These are phyloP conservation scores for Candida arabinofermentans DNA, from an alignment of 805 yeast genomes.

Conservation along the genomic window DNA sequence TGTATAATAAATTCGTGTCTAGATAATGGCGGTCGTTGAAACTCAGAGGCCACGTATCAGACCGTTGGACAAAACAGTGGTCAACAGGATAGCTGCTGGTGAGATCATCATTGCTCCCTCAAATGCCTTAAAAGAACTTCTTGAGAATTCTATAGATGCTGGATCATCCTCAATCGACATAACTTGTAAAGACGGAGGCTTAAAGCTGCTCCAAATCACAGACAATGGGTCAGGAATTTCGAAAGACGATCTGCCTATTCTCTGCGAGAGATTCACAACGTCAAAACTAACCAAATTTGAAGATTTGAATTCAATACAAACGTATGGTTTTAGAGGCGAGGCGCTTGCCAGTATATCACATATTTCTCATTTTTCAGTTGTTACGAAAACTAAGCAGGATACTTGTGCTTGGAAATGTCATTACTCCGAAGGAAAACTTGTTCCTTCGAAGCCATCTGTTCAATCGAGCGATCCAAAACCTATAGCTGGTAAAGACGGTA, in stretches of 20 bases:
- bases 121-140: constrained; percentile 87
- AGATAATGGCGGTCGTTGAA: not conserved
- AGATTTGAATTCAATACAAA: constrained; percentile 64
- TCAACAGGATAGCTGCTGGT: constrained; percentile 94
- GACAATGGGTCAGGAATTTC: constrained; percentile 87
- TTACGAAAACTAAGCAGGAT: constrained; percentile 61
- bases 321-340: constrained; percentile 96
- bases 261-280: constrained; percentile 93
- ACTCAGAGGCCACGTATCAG: constrained; percentile 15
- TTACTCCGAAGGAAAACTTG: constrained; percentile 64
- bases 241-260: constrained; percentile 64
- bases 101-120: constrained; percentile 93
- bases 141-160: constrained; percentile 93
- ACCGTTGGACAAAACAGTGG: constrained; percentile 62
- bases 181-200: constrained; percentile 86
- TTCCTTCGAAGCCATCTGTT: constrained; percentile 37
- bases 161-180: constrained; percentile 70
- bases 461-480: constrained; percentile 52
- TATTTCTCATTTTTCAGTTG: constrained; percentile 74
- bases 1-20: too few species aligned
- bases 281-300: constrained; percentile 74
- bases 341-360: constrained; percentile 94
- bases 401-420: constrained; percentile 67
- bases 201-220: constrained; percentile 77
- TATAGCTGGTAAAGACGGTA: constrained; percentile 83